Base-by-base conservation (phyloP, 2,329 filamentous ascomycete genomes). In the Aspergillus spinulosporus region DNA sequence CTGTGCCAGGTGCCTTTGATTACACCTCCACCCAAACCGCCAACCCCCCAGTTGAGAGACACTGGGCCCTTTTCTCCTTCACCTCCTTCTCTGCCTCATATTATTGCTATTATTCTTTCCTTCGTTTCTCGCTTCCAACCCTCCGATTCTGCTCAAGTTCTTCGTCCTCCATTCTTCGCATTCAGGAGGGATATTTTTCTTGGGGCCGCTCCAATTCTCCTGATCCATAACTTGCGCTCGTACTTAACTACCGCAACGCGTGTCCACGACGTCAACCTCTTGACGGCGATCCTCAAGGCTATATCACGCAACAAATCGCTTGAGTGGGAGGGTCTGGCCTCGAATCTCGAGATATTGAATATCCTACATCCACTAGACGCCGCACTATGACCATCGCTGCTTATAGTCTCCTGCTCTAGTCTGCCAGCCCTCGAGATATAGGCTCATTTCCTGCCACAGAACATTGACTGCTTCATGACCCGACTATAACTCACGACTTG, bases 401-500 rank as follows among this genome's bases (percentile, higher is more conserved):
- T 36, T 54, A 52, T 56, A 50, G 36, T 56, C 50, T 51, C 45
- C 40, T 49, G 54, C 57, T 57, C 47, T 11, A 44, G 40, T 51
- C 58, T 44, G 53, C 60, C 47, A 54, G 40, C 51, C 21, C 57
- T 56, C 54, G 55, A 31, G 21, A 57, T 58, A 48, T 52, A 49
- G 62, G 57, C 63, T 66, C 62, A 55, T 59, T 66, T 63, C 50
- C 36, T 21, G 21, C 34, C 54, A 37, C 54, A 56, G 14, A 45
- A 51, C 29, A 46, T 46, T 32, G 31, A 49, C 59, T 51, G 50
- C 58, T 60, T 64, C 52, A 70, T 67, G 68, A 69, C 51, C 61
- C 53, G 61, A 59, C 61, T 44, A 59, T 65, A 59, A 64, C 63
- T 62, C 68, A 66, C 68, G 68, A 72, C 69, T 72, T 67, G 70